Evolutionary conservation across 2,329 filamentous ascomycete species (phyloP).

Genomic region (Chaetomium olivaceum): DNA sequence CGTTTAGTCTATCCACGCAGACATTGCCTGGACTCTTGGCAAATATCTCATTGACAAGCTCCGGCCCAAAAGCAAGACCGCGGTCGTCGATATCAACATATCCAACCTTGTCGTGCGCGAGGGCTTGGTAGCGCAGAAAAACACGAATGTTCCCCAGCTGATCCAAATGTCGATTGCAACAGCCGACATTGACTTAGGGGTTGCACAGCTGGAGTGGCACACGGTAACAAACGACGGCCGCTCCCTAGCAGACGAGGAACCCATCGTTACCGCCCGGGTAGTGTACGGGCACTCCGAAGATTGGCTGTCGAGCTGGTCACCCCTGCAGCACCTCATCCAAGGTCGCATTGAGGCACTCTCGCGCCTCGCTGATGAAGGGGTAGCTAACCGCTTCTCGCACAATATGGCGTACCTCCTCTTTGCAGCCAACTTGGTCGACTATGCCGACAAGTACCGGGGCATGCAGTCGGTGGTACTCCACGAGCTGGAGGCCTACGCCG

Average conservation of each 20-base stretch:
- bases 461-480: background rate
- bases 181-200: conserved; percentile 48
- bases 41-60: background rate
- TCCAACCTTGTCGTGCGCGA: background rate
- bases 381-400: background rate
- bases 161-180: conserved; percentile 37
- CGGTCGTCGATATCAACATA: background rate
- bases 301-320: conserved; percentile 59
- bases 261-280: conserved; percentile 53
- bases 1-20: background rate
- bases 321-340: conserved; percentile 58
- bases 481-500: background rate
- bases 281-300: conserved; percentile 46
- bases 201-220: conserved; percentile 47
- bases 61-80: background rate
- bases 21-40: background rate
- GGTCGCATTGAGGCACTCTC: conserved; percentile 44
- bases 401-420: background rate
- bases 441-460: background rate
- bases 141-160: conserved; percentile 36
- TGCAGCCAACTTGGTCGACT: background rate
- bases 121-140: conserved; percentile 39
- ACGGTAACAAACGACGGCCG: conserved; percentile 41
- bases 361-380: background rate
- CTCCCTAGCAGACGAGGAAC: conserved; percentile 26